Conservation (phyloP, 2,329 filamentous ascomycete species). For the Tolypocladium tundrense region DNA sequence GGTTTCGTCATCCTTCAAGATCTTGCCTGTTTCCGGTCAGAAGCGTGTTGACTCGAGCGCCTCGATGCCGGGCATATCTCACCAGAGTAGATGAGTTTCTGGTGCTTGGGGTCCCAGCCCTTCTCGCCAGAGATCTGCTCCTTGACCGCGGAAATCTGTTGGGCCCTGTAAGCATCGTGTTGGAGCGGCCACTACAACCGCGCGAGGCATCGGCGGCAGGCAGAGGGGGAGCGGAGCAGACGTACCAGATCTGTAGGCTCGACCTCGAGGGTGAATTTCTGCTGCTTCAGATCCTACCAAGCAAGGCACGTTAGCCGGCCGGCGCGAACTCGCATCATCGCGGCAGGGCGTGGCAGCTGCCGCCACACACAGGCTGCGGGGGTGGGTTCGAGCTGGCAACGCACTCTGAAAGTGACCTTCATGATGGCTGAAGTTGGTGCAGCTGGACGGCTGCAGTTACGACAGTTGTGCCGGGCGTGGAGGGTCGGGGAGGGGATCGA, state of each 20-base stretch:
- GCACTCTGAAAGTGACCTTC: slow-evolving; percentile 60
- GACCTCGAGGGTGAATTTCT: slow-evolving; percentile 94
- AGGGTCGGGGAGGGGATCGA: background rate
- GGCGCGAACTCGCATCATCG: background rate
- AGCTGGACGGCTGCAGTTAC: slow-evolving; percentile 13
- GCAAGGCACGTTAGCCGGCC: background rate
- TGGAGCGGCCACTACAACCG: background rate
- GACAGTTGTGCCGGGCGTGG: background rate
- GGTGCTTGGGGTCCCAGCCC: slow-evolving; percentile 80
- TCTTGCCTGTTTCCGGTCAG: slow-evolving; percentile 63
- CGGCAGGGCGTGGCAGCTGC: background rate
- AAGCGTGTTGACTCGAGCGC: slow-evolving; percentile 6
- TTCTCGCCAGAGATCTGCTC: slow-evolving; percentile 86
- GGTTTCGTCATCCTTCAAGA: slow-evolving; percentile 93
- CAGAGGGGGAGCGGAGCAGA: slow-evolving; percentile 17
- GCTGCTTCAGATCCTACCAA: slow-evolving; percentile 85
- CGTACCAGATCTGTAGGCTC: slow-evolving; percentile 86
- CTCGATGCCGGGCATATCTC: slow-evolving; percentile 19
- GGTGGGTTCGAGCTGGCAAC: slow-evolving; percentile 11
- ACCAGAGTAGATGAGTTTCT: slow-evolving; percentile 99
- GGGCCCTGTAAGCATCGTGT: slow-evolving; percentile 4
- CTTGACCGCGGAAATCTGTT: slow-evolving; percentile 80
- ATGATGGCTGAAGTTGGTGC: slow-evolving; percentile 37
- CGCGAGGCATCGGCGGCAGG: slow-evolving; percentile 3
- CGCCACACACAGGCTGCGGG: background rate